phyloP scores from a whole-genome alignment of 768 basidiomycete genomes.

The Leccinum imitatum region DNA sequence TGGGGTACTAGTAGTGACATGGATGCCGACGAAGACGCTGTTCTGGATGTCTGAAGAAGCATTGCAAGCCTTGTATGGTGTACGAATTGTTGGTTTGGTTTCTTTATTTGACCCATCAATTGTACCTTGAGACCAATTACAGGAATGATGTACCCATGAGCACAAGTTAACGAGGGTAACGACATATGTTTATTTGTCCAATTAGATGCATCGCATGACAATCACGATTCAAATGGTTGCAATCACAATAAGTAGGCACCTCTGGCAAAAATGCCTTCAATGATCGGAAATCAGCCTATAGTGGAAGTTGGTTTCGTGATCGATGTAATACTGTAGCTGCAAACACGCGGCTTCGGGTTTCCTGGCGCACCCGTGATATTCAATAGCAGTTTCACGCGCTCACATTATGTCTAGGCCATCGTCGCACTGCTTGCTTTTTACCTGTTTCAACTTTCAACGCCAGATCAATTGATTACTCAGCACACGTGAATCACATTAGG shows the following conservation, averaged over 20 bases:
- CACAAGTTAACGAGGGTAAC: neutral
- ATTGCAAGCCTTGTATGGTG: conserved; percentile 8
- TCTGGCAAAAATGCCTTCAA: neutral
- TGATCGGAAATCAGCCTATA: neutral
- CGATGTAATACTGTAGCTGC: neutral
- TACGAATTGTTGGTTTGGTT: conserved; percentile 24
- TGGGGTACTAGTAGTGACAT: conserved; percentile 20
- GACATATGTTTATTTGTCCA: neutral
- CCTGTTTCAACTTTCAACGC: too few species aligned
- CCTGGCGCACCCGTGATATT: neutral
- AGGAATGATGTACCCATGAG: neutral
- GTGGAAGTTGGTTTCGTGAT: neutral
- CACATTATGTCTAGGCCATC: neutral
- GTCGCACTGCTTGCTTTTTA: neutral
- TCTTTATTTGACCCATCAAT: conserved; percentile 7
- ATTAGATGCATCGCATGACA: neutral
- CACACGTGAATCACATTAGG: neutral
- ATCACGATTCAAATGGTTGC: neutral
- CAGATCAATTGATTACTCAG: neutral
- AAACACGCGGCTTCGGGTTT: neutral
- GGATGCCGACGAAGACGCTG: conserved; percentile 21
- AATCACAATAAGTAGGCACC: neutral
- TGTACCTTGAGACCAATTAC: conserved; percentile 24
- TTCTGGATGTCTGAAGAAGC: conserved; percentile 20
- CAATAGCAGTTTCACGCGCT: neutral